Conservation (phyloP, 768 basidiomycete species). For the Cubamyces sp. region DNA sequence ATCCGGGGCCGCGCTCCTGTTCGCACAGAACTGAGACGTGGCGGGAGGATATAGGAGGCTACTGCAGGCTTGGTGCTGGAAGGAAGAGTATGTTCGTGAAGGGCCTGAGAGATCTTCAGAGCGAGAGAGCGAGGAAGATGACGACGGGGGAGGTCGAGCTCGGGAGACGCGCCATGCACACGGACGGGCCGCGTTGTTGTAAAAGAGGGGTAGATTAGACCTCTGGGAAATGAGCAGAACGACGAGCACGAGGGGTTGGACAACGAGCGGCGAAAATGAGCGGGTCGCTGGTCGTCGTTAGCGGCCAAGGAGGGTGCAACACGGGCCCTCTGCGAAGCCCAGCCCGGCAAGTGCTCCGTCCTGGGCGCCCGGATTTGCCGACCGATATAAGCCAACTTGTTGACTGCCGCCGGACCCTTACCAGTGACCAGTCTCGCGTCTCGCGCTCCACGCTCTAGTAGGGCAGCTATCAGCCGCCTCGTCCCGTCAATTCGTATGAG, state of each 20-base stretch:
- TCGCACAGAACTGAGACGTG: constrained; percentile 4
- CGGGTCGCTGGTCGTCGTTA: constrained; percentile 28
- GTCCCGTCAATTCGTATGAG: background rate
- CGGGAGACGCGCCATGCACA: constrained; percentile 13
- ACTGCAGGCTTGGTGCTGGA: constrained; percentile 1
- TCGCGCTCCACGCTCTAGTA: background rate
- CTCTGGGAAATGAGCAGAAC: background rate
- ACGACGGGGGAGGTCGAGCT: background rate
- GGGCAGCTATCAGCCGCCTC: constrained; percentile 1
- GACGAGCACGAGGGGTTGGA: constrained; percentile 12
- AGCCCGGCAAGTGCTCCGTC: constrained; percentile 17
- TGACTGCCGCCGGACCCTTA: constrained; percentile 3
- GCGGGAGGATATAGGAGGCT: constrained; percentile 11
- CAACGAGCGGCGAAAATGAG: constrained; percentile 24
- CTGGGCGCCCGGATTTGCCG: constrained; percentile 29
- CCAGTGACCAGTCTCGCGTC: no score
- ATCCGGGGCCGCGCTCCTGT: constrained; percentile 15
- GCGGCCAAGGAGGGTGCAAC: constrained; percentile 22
- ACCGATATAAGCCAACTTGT: constrained; percentile 17
- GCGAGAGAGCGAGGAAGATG: constrained; percentile 15
- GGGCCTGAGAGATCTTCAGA: constrained; percentile 12
- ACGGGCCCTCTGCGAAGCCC: constrained; percentile 19
- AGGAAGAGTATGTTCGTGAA: constrained; percentile 7
- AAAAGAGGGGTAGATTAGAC: constrained; percentile 3
- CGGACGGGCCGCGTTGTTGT: background rate